Evolutionary conservation across 2,329 filamentous ascomycete species (phyloP).

Genomic region (Hymenoscyphus scutula): DNA sequence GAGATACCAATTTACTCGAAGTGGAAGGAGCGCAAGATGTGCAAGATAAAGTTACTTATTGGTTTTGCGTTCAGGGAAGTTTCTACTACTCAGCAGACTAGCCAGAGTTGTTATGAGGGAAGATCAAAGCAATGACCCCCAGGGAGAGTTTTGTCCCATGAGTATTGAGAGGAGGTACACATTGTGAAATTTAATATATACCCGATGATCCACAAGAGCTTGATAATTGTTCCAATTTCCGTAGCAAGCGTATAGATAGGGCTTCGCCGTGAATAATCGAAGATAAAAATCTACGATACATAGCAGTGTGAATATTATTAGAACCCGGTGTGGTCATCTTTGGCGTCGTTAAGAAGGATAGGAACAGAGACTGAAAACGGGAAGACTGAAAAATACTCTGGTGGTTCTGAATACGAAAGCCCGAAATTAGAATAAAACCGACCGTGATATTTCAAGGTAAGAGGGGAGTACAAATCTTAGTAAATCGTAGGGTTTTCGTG

Average conservation of each 20-base stretch:
- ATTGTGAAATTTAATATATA: constrained; percentile 19
- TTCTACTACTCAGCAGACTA: not conserved
- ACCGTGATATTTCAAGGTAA: no score
- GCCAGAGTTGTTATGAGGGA: not conserved
- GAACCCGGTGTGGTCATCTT: no score
- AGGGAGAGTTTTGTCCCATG: constrained; percentile 21
- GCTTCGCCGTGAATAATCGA: constrained; percentile 17
- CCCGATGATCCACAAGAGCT: constrained; percentile 7
- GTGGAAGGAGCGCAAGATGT: constrained; percentile 44
- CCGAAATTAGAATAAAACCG: no score
- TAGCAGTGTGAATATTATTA: no score
- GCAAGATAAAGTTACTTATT: constrained; percentile 24
- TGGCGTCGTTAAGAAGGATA: no score
- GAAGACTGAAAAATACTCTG: no score
- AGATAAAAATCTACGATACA: constrained; percentile 21
- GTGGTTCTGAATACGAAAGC: no score
- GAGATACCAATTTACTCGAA: constrained; percentile 46
- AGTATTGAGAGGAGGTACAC: constrained; percentile 19
- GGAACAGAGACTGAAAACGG: no score
- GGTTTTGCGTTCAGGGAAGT: not conserved
- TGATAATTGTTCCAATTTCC: constrained; percentile 12
- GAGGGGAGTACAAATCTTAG: no score
- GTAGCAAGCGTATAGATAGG: constrained; percentile 17
- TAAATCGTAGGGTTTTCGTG: no score
- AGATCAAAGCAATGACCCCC: constrained; percentile 15